Conservation (phyloP, 179 eudicot species). For the Heliamphora pulchella region DNA sequence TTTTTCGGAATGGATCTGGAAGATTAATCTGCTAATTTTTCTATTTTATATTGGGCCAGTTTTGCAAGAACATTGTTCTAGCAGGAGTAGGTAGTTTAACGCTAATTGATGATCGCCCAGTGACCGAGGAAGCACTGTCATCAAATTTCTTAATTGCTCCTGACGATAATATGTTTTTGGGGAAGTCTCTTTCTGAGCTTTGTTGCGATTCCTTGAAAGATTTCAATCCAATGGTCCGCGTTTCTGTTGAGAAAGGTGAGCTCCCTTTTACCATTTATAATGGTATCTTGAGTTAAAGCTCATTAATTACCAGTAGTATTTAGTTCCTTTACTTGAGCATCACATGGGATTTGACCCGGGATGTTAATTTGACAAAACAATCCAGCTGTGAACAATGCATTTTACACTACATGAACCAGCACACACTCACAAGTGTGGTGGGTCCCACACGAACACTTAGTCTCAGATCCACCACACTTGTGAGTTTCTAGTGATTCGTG, state of each 20-base stretch:
- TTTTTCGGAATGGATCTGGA: not conserved
- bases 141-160: slow-evolving; percentile 75
- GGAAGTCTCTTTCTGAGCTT: slow-evolving; percentile 67
- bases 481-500: too few relatives aligned
- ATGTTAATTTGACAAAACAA: not conserved
- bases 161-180: slow-evolving; percentile 33
- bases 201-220: slow-evolving; percentile 86
- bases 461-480: too few relatives aligned
- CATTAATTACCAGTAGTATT: not conserved
- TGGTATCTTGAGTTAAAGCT: not conserved
- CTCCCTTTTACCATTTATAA: not conserved
- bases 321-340: not conserved
- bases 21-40: not conserved
- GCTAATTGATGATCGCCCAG: slow-evolving; percentile 62
- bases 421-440: too few relatives aligned
- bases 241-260: slow-evolving; percentile 57
- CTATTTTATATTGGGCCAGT: slow-evolving; percentile 33
- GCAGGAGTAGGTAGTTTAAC: slow-evolving; percentile 98
- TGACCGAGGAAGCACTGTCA: slow-evolving; percentile 53
- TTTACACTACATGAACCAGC: too few relatives aligned
- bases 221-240: slow-evolving; percentile 96
- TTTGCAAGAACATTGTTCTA: slow-evolving; percentile 93
- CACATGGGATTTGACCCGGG: not conserved
- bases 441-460: too few relatives aligned
- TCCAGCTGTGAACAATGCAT: too few relatives aligned